Evolutionary conservation across 164 flowering plant genomes (phyloP).

Genomic region (Annona squamosa): DNA sequence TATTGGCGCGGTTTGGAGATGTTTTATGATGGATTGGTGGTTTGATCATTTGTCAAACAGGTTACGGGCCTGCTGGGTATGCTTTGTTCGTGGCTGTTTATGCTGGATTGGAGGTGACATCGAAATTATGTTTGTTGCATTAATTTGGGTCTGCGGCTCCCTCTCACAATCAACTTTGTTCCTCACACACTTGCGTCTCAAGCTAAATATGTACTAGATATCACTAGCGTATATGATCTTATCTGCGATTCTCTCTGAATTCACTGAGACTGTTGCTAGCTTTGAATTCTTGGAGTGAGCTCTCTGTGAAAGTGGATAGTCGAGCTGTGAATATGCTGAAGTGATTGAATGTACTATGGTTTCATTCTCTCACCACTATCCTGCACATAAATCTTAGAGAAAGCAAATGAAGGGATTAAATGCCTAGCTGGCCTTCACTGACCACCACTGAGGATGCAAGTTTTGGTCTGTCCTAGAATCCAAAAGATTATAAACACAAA

Average conservation of each 20-base stretch:
- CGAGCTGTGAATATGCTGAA: no score
- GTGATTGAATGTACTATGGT: not conserved
- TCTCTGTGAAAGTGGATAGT: not conserved
- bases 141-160: not conserved
- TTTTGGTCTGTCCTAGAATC: not conserved
- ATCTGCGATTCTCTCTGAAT: not conserved
- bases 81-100: conserved; percentile 88
- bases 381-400: no score
- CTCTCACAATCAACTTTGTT: not conserved
- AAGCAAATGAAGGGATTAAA: no score
- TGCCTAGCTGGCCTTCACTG: no score
- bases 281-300: not conserved
- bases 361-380: no score
- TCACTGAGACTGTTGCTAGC: not conserved
- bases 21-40: not conserved
- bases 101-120: conserved; percentile 79
- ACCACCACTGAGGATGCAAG: not conserved
- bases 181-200: not conserved
- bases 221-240: not conserved
- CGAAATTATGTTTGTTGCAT: not conserved
- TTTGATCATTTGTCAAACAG: conserved; percentile 28
- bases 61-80: conserved; percentile 96
- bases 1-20: not conserved
- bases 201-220: not conserved
- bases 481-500: not conserved